Percentiles rank a stretch among this genome's conserved stretches.
These are phyloP conservation scores for Parietichytrium sp. DNA, from an alignment of 108 stramenopile genomes.

Conservation along the genomic window DNA sequence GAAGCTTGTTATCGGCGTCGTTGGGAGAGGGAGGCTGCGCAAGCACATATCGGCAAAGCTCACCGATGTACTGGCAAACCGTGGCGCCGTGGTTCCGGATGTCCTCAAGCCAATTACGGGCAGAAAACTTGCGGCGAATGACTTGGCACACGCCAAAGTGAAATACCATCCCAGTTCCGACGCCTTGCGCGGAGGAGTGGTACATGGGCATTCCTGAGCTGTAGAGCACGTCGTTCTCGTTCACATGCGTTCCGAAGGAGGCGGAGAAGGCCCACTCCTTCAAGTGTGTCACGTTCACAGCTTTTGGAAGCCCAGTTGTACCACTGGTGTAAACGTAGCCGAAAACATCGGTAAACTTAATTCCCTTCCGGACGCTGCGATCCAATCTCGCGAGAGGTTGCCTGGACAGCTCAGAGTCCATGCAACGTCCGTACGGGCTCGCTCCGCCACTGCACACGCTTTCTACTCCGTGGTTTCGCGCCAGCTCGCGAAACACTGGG, in stretches of 20 bases:
- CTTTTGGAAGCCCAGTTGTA: constrained; percentile 62
- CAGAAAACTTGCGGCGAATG: constrained; percentile 55
- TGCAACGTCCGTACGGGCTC: background rate
- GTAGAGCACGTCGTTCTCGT: constrained; percentile 52
- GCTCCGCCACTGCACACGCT: background rate
- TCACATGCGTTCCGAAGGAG: background rate
- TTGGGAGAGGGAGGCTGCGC: background rate
- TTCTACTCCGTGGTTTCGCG: background rate
- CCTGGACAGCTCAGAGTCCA: background rate
- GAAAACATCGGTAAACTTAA: constrained; percentile 16
- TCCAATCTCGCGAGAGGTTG: background rate
- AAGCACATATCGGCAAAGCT: constrained; percentile 55
- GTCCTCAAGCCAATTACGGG: constrained; percentile 46
- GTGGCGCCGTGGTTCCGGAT: constrained; percentile 39
- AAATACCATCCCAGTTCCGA: constrained; percentile 46
- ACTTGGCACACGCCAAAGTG: constrained; percentile 45
- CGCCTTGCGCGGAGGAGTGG: constrained; percentile 58
- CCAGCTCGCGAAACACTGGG: background rate
- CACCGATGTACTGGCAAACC: constrained; percentile 64
- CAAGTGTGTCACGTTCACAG: constrained; percentile 49
- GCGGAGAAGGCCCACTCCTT: constrained; percentile 41
- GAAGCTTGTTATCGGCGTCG: constrained; percentile 25
- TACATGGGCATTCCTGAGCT: constrained; percentile 55
- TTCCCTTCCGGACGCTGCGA: background rate
- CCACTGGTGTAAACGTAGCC: constrained; percentile 49